These are phyloP conservation scores for Eucommia ulmoides DNA, from an alignment of 257 asterid species.

Conservation along the genomic window DNA sequence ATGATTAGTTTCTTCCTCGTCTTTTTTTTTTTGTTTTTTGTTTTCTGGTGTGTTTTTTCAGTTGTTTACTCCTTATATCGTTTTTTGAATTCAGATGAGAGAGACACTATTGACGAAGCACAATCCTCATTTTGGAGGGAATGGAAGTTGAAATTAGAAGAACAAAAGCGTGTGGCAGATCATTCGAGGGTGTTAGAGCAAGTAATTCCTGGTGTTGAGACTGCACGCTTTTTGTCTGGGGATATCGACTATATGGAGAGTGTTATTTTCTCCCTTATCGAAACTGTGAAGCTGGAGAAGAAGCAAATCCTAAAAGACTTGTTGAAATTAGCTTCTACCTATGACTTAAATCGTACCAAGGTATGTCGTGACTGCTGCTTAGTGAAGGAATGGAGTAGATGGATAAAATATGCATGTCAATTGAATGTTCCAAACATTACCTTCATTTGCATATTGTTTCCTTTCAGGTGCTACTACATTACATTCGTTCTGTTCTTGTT, in stretches of 20 bases:
- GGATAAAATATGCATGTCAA: slow-evolving; percentile 1
- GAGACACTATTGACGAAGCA: slow-evolving; percentile 59
- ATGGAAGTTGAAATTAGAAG: slow-evolving; percentile 90
- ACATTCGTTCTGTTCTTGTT: slow-evolving; percentile 54
- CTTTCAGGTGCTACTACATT: slow-evolving; percentile 67
- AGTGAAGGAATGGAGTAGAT: slow-evolving; percentile 6
- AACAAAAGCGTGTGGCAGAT: slow-evolving; percentile 74
- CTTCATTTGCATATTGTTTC: slow-evolving; percentile 10
- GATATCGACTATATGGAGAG: slow-evolving; percentile 67
- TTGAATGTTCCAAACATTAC: slow-evolving; percentile 9
- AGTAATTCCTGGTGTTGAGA: slow-evolving; percentile 86
- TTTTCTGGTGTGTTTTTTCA: neutral
- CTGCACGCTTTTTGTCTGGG: slow-evolving; percentile 68
- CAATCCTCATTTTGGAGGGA: slow-evolving; percentile 97
- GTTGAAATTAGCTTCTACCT: slow-evolving; percentile 44
- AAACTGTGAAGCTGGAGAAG: slow-evolving; percentile 63
- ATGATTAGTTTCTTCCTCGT: too few relatives aligned
- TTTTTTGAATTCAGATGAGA: slow-evolving; percentile 44
- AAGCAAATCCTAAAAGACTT: slow-evolving; percentile 57
- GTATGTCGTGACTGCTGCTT: slow-evolving; percentile 19
- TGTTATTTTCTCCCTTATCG: slow-evolving; percentile 57
- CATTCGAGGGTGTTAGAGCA: slow-evolving; percentile 79
- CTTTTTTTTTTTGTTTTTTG: neutral
- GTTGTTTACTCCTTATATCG: slow-evolving; percentile 5
- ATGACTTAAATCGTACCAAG: slow-evolving; percentile 60